Conservation (phyloP, 225 moss, liverwort and hornwort genomes). For the Climacium dendroides region DNA sequence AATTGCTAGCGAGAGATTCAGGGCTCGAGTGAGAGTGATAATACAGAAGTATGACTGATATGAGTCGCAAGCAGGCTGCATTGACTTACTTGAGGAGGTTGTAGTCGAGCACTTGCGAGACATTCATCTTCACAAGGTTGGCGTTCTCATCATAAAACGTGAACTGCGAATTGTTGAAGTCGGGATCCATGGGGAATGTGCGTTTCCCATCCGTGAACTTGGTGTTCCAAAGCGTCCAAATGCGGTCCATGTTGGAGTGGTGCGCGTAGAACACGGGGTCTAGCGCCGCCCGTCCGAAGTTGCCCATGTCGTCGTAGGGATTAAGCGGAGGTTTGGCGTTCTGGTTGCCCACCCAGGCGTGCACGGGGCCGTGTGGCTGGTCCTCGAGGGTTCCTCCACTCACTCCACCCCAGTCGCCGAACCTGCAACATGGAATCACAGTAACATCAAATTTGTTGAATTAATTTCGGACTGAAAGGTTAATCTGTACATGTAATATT, state of each 20-base stretch:
- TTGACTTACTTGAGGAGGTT: background rate
- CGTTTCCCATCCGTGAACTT: background rate
- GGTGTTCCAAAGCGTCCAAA: conserved; percentile 8
- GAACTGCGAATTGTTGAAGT: conserved; percentile 23
- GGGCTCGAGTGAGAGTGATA: background rate
- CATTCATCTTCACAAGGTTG: conserved; percentile 15
- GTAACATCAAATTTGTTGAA: background rate
- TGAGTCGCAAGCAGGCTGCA: background rate
- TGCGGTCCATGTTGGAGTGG: background rate
- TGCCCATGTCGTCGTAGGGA: conserved; percentile 10
- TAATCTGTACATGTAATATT: too few relatives aligned
- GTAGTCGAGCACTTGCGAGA: background rate
- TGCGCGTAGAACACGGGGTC: conserved; percentile 7
- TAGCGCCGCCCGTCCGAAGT: background rate
- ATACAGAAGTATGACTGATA: background rate
- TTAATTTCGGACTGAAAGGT: too few relatives aligned
- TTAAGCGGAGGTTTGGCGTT: background rate
- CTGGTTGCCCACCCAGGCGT: conserved; percentile 7
- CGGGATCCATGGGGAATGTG: background rate
- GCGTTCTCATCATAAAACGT: conserved; percentile 36
- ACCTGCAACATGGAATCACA: background rate
- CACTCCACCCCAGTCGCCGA: background rate
- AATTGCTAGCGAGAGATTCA: background rate
- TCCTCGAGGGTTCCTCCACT: conserved; percentile 3
- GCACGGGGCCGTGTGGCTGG: conserved; percentile 9